phyloP scores from a whole-genome alignment of 768 basidiomycete species.

The Rhizopogon vinicolor region DNA sequence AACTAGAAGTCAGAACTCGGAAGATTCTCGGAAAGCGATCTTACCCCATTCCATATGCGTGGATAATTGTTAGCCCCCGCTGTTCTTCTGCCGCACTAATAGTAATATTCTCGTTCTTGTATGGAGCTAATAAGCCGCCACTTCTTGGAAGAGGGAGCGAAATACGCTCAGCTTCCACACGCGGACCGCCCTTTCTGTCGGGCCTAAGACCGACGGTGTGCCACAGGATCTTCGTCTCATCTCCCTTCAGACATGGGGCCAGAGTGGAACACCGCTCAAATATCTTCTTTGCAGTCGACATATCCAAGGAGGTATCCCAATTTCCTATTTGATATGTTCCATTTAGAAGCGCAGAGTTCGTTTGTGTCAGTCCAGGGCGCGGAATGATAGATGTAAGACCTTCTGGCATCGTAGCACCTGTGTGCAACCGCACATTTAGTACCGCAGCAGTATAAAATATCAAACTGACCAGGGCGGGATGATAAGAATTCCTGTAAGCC shows the following conservation, averaged over 20 bases:
- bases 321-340: conserved; percentile 49
- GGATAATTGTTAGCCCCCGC: conserved; percentile 36
- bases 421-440: background rate
- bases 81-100: conserved; percentile 13
- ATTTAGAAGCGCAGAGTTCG: conserved; percentile 46
- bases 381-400: conserved; percentile 58
- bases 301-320: conserved; percentile 47
- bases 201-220: conserved; percentile 61
- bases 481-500: conserved; percentile 39
- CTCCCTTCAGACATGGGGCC: conserved; percentile 28
- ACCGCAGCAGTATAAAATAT: background rate
- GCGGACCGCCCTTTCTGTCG: conserved; percentile 48
- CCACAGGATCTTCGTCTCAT: conserved; percentile 37
- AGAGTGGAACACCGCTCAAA: conserved; percentile 39
- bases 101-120: background rate
- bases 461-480: conserved; percentile 20
- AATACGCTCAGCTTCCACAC: conserved; percentile 46
- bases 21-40: conserved; percentile 5
- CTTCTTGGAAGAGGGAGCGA: conserved; percentile 26
- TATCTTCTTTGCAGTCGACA: conserved; percentile 38
- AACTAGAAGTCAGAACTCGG: conserved; percentile 12
- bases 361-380: conserved; percentile 38
- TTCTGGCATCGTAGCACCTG: conserved; percentile 4
- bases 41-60: conserved; percentile 59
- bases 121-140: conserved; percentile 2